A percentile compares a stretch with the other conserved stretches of the same genome.
Conservation (phyloP, 495 filamentous ascomycete genomes). For the Penicillium turbatum region DNA sequence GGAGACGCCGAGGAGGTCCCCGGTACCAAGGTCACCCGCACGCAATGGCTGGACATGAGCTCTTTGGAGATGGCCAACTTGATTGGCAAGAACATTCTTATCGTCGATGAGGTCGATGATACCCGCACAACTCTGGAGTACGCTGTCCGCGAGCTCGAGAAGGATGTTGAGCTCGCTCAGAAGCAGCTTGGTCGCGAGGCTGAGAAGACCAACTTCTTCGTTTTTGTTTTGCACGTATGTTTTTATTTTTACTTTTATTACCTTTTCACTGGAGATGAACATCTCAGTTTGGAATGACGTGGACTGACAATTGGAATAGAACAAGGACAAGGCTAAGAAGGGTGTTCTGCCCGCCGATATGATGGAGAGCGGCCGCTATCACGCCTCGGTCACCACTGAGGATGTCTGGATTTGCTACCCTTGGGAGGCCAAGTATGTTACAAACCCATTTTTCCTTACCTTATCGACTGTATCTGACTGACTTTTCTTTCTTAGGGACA, state of each 20-base stretch:
- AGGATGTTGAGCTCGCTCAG: conserved; percentile 85
- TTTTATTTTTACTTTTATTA: not conserved
- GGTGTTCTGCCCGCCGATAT: conserved; percentile 77
- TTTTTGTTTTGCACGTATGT: conserved; percentile 94
- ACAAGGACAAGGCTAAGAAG: conserved; percentile 96
- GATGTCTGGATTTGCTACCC: conserved; percentile 99
- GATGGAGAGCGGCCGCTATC: conserved; percentile 69
- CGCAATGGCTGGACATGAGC: conserved; percentile 94
- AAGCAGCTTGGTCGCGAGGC: conserved; percentile 61
- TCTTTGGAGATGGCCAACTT: conserved; percentile 86
- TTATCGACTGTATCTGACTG: not conserved
- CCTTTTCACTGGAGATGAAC: not conserved
- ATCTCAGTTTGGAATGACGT: not conserved
- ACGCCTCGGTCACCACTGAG: conserved; percentile 78
- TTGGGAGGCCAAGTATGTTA: conserved; percentile 84
- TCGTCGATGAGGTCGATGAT: conserved; percentile 98
- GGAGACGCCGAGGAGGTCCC: conserved; percentile 62
- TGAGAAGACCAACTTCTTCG: conserved; percentile 78
- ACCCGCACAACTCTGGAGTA: conserved; percentile 96
- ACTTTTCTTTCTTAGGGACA: conserved; percentile 53
- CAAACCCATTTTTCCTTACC: not conserved
- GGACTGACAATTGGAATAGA: conserved; percentile 47
- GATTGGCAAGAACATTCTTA: conserved; percentile 94
- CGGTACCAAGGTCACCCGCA: conserved; percentile 93
- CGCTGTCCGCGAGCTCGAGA: conserved; percentile 90